Conservation (phyloP, 345 rosid species). For the Geranium brycei region DNA sequence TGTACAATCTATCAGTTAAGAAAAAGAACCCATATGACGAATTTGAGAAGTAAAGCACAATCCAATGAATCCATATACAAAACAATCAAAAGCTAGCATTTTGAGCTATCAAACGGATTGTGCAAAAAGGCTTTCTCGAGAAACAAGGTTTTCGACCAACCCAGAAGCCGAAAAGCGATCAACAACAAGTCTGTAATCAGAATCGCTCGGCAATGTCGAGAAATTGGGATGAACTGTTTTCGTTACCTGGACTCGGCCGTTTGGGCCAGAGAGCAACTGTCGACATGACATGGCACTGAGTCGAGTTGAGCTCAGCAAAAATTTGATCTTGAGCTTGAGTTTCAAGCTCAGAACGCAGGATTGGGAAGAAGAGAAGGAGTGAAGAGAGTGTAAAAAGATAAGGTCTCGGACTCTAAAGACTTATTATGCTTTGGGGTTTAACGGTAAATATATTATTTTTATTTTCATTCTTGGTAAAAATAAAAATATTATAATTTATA, state of each 20-base stretch:
- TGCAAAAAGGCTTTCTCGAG: background rate
- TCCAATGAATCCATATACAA: too few relatives aligned
- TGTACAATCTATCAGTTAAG: too few relatives aligned
- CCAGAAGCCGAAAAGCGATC: background rate
- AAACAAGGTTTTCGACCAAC: background rate
- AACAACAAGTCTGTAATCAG: background rate
- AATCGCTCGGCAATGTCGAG: background rate
- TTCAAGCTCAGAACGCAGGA: background rate
- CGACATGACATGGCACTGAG: background rate
- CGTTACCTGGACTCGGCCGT: background rate
- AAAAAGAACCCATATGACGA: too few relatives aligned
- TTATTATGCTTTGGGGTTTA: too few relatives aligned
- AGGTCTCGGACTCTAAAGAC: too few relatives aligned
- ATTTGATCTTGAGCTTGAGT: background rate
- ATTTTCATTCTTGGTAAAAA: too few relatives aligned
- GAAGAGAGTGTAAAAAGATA: too few relatives aligned
- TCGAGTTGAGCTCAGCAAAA: background rate
- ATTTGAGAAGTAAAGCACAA: too few relatives aligned
- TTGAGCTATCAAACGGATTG: background rate
- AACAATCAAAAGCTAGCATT: background rate
- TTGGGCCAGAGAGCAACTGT: background rate
- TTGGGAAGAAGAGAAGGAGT: background rate
- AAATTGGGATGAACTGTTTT: too few relatives aligned
- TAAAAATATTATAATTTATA: too few relatives aligned
- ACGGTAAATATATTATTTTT: too few relatives aligned